These are phyloP conservation scores for Sclerotinia sclerotiorum DNA, from an alignment of 2,329 filamentous ascomycete genomes.

Conservation along the genomic window DNA sequence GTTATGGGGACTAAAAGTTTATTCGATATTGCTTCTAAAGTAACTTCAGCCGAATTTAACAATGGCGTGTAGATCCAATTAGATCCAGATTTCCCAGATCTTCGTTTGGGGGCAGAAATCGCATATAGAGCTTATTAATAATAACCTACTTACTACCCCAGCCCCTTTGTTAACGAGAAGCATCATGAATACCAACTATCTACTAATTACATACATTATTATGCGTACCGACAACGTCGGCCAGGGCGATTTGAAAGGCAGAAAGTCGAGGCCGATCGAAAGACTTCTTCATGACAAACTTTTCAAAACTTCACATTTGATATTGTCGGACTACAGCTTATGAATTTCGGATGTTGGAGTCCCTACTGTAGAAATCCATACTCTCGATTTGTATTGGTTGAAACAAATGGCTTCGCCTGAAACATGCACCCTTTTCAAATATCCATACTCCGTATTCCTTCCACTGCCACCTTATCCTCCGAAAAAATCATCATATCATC, in stretches of 20 bases:
- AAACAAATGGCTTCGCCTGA: slow-evolving; percentile 18
- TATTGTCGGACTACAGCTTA: not conserved
- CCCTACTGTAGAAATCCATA: not conserved
- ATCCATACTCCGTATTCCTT: not conserved
- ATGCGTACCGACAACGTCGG: not conserved
- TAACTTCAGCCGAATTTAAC: slow-evolving; percentile 9
- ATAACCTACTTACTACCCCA: not conserved
- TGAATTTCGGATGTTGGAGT: not conserved
- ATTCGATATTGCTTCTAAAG: slow-evolving; percentile 14
- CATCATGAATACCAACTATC: not conserved
- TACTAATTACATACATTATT: not conserved
- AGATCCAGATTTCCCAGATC: not conserved
- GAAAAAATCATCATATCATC: not conserved
- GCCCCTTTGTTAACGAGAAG: slow-evolving; percentile 15
- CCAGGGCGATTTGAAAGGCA: slow-evolving; percentile 1
- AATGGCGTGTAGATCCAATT: slow-evolving; percentile 4
- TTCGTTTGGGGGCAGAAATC: slow-evolving; percentile 7
- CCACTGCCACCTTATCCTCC: slow-evolving; percentile 14
- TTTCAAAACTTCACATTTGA: not conserved
- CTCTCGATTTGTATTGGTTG: slow-evolving; percentile 3
- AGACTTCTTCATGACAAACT: not conserved
- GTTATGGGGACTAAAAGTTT: slow-evolving; percentile 2
- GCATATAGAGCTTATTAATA: slow-evolving; percentile 1
- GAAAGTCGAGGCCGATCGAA: slow-evolving; percentile 7
- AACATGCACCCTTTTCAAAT: slow-evolving; percentile 20